Conservation (phyloP, 495 filamentous ascomycete species). For the Penicillium canescens region DNA sequence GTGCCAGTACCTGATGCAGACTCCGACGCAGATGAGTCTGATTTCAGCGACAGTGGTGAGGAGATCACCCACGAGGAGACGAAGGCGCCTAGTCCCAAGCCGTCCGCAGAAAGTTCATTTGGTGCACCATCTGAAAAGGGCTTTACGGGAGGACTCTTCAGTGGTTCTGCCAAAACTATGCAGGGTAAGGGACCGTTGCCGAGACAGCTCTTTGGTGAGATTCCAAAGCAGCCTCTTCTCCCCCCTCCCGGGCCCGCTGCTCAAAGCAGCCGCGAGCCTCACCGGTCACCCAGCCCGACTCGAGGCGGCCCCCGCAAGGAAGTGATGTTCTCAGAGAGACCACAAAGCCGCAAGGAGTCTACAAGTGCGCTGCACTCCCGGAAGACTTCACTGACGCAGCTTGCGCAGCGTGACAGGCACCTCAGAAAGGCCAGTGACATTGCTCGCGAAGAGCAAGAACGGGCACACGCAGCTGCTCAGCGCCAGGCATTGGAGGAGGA, state of each 20-base stretch:
- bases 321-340: conserved; percentile 35
- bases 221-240: conserved; percentile 53
- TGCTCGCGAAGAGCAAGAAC: conserved; percentile 34
- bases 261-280: conserved; percentile 48
- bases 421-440: conserved; percentile 25
- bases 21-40: conserved; percentile 34
- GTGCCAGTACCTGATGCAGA: conserved; percentile 28
- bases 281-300: conserved; percentile 79
- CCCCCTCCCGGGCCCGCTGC: conserved; percentile 53
- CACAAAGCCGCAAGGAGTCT: conserved; percentile 55
- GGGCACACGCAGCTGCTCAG: conserved; percentile 24
- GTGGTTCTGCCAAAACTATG: conserved; percentile 27
- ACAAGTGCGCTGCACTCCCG: conserved; percentile 38
- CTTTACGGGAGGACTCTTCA: conserved; percentile 43
- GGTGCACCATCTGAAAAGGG: conserved; percentile 42
- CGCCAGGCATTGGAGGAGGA: conserved; percentile 43
- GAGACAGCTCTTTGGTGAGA: conserved; percentile 65
- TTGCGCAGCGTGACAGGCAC: conserved; percentile 33
- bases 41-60: conserved; percentile 40
- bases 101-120: conserved; percentile 69
- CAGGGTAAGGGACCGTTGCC: conserved; percentile 21
- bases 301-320: conserved; percentile 51
- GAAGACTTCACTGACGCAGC: conserved; percentile 40
- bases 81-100: conserved; percentile 49
- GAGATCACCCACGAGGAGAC: conserved; percentile 59